Conservation (phyloP, 176 grass and related monocot genomes). For the Pontederia paniculata region DNA sequence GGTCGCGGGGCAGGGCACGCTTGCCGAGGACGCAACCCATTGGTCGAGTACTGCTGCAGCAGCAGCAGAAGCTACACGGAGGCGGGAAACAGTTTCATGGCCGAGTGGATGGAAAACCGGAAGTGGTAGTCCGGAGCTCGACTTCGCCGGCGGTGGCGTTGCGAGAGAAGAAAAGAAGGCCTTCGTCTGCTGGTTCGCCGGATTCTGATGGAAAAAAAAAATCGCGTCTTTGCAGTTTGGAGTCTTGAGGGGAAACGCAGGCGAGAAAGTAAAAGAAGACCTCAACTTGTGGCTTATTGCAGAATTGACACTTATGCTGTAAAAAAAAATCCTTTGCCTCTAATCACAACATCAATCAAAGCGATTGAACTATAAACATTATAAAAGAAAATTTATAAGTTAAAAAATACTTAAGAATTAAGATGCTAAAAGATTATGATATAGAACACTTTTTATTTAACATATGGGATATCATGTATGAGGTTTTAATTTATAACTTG, state of each 20-base stretch:
- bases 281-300: not conserved
- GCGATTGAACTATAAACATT: not conserved
- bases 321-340: not conserved
- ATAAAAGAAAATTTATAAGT: too few relatives aligned
- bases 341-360: not conserved
- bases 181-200: not conserved
- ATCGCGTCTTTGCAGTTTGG: too few relatives aligned
- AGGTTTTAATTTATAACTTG: too few relatives aligned
- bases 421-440: too few relatives aligned
- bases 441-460: too few relatives aligned
- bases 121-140: too few relatives aligned
- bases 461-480: too few relatives aligned
- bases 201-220: not conserved
- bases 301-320: not conserved
- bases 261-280: not conserved
- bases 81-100: not conserved
- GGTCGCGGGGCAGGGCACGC: not conserved
- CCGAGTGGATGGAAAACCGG: not conserved
- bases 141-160: not conserved
- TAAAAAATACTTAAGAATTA: too few relatives aligned
- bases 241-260: not conserved
- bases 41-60: not conserved
- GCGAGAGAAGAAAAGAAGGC: not conserved
- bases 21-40: slow-evolving; percentile 23
- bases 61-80: not conserved